Evolutionary conservation across 1,284 basidiomycete genomes (phyloP).

Genomic region (Ganoderma sinense): DNA sequence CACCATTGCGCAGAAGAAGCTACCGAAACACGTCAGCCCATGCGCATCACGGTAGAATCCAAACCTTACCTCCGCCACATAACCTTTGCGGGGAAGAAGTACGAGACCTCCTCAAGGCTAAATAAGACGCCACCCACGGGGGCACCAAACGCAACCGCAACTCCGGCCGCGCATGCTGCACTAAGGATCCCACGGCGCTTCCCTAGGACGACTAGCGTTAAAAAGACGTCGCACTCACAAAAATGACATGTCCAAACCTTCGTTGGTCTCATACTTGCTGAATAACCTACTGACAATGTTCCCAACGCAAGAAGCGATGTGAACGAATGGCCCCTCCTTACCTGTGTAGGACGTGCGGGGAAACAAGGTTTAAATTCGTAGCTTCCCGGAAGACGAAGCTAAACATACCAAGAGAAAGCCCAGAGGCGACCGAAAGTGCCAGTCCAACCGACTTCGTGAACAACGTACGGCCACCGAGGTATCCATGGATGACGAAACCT

Average conservation of each 20-base stretch:
- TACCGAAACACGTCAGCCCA: constrained; percentile 34
- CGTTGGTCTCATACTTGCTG: constrained; percentile 91
- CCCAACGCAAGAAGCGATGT: constrained; percentile 94
- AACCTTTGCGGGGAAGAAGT: constrained; percentile 95
- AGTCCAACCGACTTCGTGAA: constrained; percentile 93
- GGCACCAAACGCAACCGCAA: constrained; percentile 92
- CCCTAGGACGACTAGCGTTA: constrained; percentile 49
- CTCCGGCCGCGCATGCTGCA: constrained; percentile 91
- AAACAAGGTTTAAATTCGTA: neutral
- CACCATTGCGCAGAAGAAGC: constrained; percentile 96
- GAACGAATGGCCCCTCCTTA: constrained; percentile 97
- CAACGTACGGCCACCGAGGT: constrained; percentile 89
- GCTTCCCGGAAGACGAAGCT: neutral
- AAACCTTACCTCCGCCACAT: constrained; percentile 86
- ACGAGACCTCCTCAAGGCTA: constrained; percentile 93
- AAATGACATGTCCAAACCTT: constrained; percentile 58
- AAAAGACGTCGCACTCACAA: neutral
- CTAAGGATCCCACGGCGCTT: constrained; percentile 93
- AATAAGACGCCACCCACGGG: constrained; percentile 95
- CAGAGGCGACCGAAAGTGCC: constrained; percentile 91
- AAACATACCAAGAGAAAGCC: constrained; percentile 77
- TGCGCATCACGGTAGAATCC: neutral
- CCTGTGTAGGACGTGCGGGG: constrained; percentile 40
- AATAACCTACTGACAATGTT: constrained; percentile 94
- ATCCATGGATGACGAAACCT: constrained; percentile 99